Evolutionary conservation across 2,329 filamentous ascomycete genomes (phyloP).

Genomic region (Xylariaceae sp.): DNA sequence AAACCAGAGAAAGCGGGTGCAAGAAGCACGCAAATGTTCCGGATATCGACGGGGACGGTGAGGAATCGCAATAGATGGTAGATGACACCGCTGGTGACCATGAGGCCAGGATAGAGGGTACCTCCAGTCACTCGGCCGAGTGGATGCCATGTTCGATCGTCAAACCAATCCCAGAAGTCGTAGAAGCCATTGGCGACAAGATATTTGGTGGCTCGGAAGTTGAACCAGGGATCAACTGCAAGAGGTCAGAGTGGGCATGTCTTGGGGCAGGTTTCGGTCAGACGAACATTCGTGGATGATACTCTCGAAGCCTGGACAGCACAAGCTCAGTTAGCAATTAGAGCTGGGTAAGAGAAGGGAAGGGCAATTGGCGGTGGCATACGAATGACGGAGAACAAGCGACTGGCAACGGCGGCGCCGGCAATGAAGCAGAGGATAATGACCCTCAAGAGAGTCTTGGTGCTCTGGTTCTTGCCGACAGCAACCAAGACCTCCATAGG

Average conservation of each 20-base stretch:
- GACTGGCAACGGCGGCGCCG: constrained; percentile 83
- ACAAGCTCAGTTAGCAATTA: constrained; percentile 8
- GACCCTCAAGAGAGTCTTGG: constrained; percentile 79
- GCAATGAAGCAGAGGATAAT: constrained; percentile 90
- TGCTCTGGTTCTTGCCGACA: constrained; percentile 76
- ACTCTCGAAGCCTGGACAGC: constrained; percentile 77
- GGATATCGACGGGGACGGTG: constrained; percentile 91
- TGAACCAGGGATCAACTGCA: constrained; percentile 98
- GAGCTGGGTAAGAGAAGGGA: constrained; percentile 4
- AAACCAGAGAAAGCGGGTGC: constrained; percentile 92
- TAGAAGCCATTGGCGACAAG: constrained; percentile 96
- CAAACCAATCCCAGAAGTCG: constrained; percentile 99
- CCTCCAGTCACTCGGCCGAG: constrained; percentile 96
- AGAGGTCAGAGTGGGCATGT: neutral
- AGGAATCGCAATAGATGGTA: constrained; percentile 89
- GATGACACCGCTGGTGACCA: constrained; percentile 97
- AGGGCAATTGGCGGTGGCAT: constrained; percentile 33
- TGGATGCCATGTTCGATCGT: constrained; percentile 99
- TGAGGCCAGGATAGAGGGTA: constrained; percentile 96
- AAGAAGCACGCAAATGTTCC: constrained; percentile 96
- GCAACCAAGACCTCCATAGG: constrained; percentile 48
- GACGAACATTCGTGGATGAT: constrained; percentile 97
- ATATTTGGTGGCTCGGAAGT: constrained; percentile 98
- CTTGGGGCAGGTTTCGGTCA: constrained; percentile 39
- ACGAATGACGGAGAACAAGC: constrained; percentile 98